These are phyloP conservation scores for Camelina neglecta DNA, from an alignment of 345 rosid species.

Conservation along the genomic window DNA sequence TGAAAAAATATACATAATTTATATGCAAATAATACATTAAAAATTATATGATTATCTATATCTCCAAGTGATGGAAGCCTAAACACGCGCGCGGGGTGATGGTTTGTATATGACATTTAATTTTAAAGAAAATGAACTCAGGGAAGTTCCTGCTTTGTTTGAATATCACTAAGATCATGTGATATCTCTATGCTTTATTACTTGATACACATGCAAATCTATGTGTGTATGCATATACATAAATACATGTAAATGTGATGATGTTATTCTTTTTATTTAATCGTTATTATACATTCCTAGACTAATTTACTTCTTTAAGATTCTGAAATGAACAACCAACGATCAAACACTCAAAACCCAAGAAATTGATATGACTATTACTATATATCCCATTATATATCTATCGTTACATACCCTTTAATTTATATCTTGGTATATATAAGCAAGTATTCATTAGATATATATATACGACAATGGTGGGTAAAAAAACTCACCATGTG, in stretches of 20 bases:
- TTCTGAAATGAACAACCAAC: not conserved
- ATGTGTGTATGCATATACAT: not conserved
- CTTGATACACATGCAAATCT: not conserved
- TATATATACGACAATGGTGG: not conserved
- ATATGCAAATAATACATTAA: not conserved
- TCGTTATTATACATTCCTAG: not conserved
- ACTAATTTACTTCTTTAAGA: not conserved
- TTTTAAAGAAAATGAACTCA: not conserved
- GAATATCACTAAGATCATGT: slow-evolving; percentile 7
- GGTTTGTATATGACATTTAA: not conserved
- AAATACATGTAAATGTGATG: not conserved
- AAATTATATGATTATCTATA: not conserved
- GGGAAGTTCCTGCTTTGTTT: not conserved
- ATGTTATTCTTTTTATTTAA: not conserved
- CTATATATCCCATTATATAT: not conserved
- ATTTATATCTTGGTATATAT: not conserved
- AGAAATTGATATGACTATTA: not conserved
- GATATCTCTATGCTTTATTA: not conserved
- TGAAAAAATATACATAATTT: not conserved
- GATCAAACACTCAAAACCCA: not conserved
- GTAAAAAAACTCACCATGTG: not conserved
- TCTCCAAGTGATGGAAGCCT: not conserved
- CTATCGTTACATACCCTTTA: not conserved
- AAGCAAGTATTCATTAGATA: not conserved
- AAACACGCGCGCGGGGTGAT: not conserved